Base-by-base conservation (phyloP, 2,329 filamentous ascomycete species). In the Hymenoscyphus fraxineus region DNA sequence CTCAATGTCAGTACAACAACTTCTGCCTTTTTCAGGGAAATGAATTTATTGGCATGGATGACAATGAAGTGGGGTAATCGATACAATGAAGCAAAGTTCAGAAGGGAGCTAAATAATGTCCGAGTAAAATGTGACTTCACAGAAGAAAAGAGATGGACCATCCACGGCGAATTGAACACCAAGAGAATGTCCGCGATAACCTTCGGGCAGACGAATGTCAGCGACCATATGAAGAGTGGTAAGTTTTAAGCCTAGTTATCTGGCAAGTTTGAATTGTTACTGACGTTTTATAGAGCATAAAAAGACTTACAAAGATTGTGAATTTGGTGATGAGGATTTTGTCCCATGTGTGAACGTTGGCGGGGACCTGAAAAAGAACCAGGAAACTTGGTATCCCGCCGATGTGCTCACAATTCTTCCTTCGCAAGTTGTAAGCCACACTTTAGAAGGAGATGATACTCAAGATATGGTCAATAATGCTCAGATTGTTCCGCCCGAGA, bases 371-470 rank as follows among this genome's bases (percentile, higher is more conserved):
- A 13, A 2, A 19, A 16, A 32, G 22, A 19, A 16, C 16, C 6
- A 35, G 6, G 27, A 9, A 15, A 56, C 19, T n/a, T 56, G 44
- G 47, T 51, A 35, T 55, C 59, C 44, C 7, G 32, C 22, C 4
- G 44, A 56, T 38, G 6, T 40, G 27, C 35, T 61, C 19, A 61
- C 59, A 4, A 61, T 61, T 10, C 41, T 61, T 7, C 31, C 51
- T 32, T 62, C 39, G 59, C 59, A 61, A 56, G 19, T 40, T 22
- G n/a, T 65, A 16, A 63, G 62, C 39, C 58, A 38, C n/a, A n/a
- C 16, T 16, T 16, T 41, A 6, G 40, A 41, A 10, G 40, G 40
- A 12, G 13, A 41, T 16, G 40, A 41, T 41, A 16, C 40, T 41
- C 13, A 41, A 16, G 40, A 41, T 5, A 41, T 41, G 40, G 40